phyloP scores from a whole-genome alignment of 164 flowering plant genomes.

The Vitis rupestris region DNA sequence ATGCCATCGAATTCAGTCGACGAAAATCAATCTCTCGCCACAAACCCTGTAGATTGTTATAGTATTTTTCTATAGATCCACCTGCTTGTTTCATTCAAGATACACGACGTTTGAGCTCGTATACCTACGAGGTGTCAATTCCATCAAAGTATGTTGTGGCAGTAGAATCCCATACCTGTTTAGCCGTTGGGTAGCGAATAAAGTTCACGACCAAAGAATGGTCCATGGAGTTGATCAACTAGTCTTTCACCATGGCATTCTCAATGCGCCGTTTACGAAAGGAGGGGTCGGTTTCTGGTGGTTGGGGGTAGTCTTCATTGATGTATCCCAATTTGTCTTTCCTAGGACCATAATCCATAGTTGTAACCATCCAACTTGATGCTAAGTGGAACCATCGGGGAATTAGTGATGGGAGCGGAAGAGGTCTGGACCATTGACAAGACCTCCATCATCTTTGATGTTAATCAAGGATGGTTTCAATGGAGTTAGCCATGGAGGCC shows the following conservation, averaged over 20 bases:
- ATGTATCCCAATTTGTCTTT: too few relatives aligned
- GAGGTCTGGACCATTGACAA: too few relatives aligned
- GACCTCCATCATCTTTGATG: not conserved
- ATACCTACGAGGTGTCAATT: not conserved
- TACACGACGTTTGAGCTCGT: not conserved
- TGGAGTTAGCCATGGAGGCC: conserved; percentile 1
- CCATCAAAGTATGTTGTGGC: conserved; percentile 1
- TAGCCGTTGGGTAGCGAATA: too few relatives aligned
- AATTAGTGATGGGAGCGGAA: not conserved
- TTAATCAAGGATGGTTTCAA: not conserved
- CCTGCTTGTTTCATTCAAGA: not conserved
- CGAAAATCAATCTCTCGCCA: too few relatives aligned
- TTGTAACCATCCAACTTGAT: not conserved
- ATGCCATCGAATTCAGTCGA: too few relatives aligned
- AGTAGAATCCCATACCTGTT: too few relatives aligned
- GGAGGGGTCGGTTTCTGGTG: not conserved
- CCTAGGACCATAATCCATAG: too few relatives aligned
- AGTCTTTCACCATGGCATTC: not conserved
- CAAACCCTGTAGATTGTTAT: not conserved
- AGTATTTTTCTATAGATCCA: conserved; percentile 1
- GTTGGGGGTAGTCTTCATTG: not conserved
- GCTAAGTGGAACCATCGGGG: conserved; percentile 6
- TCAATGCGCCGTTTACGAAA: conserved; percentile 3
- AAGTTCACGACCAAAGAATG: too few relatives aligned
- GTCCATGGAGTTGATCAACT: too few relatives aligned